These are phyloP conservation scores for Pilobolus umbonatus DNA, from an alignment of 192 early-diverging fungal genomes.

Conservation along the genomic window DNA sequence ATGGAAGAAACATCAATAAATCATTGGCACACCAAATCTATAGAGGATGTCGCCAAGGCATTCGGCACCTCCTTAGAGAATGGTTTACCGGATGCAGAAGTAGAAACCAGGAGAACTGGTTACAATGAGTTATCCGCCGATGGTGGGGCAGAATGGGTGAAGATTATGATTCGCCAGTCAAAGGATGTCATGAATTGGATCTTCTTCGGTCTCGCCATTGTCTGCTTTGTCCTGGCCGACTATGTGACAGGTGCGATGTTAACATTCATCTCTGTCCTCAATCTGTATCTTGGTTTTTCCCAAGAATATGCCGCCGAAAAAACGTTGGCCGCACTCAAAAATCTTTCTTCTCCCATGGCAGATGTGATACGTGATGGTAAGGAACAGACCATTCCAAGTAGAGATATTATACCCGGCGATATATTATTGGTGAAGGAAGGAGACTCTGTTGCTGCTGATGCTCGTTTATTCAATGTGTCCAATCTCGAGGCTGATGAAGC, in stretches of 20 bases:
- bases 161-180: slow-evolving; percentile 56
- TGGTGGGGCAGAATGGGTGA: slow-evolving; percentile 53
- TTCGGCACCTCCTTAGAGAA: background rate
- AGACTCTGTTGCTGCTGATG: slow-evolving; percentile 87
- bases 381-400: slow-evolving; percentile 64
- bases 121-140: slow-evolving; percentile 60
- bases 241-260: slow-evolving; percentile 69
- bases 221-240: slow-evolving; percentile 58
- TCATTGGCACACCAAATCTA: slow-evolving; percentile 15
- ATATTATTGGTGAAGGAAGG: slow-evolving; percentile 88
- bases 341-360: slow-evolving; percentile 80
- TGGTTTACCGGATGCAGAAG: slow-evolving; percentile 40
- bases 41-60: background rate
- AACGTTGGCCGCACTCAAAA: slow-evolving; percentile 85
- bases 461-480: slow-evolving; percentile 75
- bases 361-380: slow-evolving; percentile 84
- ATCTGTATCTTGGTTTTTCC: slow-evolving; percentile 85
- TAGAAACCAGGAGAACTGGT: slow-evolving; percentile 38
- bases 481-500: slow-evolving; percentile 92
- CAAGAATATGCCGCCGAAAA: slow-evolving; percentile 96
- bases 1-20: background rate
- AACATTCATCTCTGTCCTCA: slow-evolving; percentile 74
- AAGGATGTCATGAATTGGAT: slow-evolving; percentile 61
- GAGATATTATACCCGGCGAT: slow-evolving; percentile 83
- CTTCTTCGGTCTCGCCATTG: slow-evolving; percentile 37